These are phyloP conservation scores for Stenogyne calaminthoides DNA, from an alignment of 305 asterid species.

Conservation along the genomic window DNA sequence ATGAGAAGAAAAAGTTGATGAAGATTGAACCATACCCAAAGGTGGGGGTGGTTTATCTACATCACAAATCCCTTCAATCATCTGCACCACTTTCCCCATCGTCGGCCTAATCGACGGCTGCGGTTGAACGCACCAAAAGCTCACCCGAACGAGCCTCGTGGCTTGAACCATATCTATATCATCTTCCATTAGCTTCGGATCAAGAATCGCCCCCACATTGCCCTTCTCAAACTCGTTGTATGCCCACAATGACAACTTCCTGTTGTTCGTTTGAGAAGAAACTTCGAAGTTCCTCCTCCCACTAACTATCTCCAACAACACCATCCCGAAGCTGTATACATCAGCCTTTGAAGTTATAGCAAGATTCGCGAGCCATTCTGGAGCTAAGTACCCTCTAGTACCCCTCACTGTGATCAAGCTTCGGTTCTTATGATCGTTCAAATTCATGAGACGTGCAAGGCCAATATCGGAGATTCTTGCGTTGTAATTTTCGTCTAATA, in stretches of 20 bases:
- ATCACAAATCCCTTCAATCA: conserved; percentile 52
- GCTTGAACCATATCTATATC: conserved; percentile 48
- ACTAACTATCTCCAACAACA: conserved; percentile 50
- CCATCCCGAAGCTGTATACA: conserved; percentile 60
- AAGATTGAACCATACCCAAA: conserved; percentile 23
- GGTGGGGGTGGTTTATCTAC: conserved; percentile 42
- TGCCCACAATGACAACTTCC: conserved; percentile 54
- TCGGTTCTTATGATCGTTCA: conserved; percentile 41
- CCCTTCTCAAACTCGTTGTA: conserved; percentile 51
- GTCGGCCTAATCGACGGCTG: conserved; percentile 47
- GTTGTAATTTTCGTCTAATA: conserved; percentile 45
- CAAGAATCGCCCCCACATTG: conserved; percentile 32
- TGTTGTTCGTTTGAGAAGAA: conserved; percentile 32
- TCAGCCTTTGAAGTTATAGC: conserved; percentile 62
- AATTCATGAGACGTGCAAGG: conserved; percentile 47
- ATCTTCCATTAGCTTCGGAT: conserved; percentile 34
- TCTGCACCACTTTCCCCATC: conserved; percentile 57
- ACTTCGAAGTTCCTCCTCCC: conserved; percentile 59
- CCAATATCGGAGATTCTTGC: conserved; percentile 56
- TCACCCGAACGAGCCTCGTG: conserved; percentile 41
- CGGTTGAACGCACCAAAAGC: conserved; percentile 68
- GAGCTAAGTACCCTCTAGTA: conserved; percentile 65
- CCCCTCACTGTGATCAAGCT: conserved; percentile 57
- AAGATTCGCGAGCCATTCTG: conserved; percentile 57
- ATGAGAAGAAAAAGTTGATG: conserved; percentile 23